Evolutionary conservation across 2,329 filamentous ascomycete species (phyloP).

Genomic region (Lasiodiplodia citricola): DNA sequence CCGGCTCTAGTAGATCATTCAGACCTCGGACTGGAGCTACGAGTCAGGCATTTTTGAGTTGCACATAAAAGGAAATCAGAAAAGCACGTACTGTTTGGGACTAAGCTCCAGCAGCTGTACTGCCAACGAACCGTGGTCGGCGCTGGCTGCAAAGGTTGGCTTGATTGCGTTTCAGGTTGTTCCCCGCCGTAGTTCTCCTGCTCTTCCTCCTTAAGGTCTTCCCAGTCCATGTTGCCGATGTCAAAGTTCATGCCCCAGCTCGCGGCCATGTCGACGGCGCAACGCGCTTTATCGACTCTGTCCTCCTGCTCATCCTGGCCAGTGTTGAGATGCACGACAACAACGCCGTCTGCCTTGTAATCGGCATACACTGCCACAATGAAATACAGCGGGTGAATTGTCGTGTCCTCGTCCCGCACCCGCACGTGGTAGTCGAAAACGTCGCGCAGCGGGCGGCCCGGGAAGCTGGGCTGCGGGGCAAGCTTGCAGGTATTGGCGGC

Average conservation of each 20-base stretch:
- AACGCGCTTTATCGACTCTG: not conserved
- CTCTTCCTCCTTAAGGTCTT: conserved; percentile 7
- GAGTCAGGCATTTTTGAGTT: not conserved
- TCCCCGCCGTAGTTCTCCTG: not conserved
- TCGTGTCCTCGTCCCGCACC: not conserved
- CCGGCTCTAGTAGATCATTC: not conserved
- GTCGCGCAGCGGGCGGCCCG: not conserved
- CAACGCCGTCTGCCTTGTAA: not conserved
- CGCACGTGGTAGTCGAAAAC: conserved; percentile 7
- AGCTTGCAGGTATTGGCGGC: not conserved
- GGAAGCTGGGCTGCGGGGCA: not conserved
- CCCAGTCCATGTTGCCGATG: conserved; percentile 1
- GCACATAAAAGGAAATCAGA: not conserved
- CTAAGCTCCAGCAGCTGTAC: not conserved
- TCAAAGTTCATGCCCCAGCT: conserved; percentile 2
- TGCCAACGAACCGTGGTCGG: not conserved
- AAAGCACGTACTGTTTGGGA: not conserved
- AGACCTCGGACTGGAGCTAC: not conserved
- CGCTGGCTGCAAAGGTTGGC: not conserved
- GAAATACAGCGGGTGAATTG: conserved; percentile 3
- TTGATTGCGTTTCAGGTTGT: not conserved
- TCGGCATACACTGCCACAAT: not conserved
- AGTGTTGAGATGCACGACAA: conserved; percentile 4
- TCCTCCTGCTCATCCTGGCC: not conserved
- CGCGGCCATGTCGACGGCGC: not conserved